Evolutionary conservation across 257 asterid genomes (phyloP).

Genomic region (Solanum neorickii): DNA sequence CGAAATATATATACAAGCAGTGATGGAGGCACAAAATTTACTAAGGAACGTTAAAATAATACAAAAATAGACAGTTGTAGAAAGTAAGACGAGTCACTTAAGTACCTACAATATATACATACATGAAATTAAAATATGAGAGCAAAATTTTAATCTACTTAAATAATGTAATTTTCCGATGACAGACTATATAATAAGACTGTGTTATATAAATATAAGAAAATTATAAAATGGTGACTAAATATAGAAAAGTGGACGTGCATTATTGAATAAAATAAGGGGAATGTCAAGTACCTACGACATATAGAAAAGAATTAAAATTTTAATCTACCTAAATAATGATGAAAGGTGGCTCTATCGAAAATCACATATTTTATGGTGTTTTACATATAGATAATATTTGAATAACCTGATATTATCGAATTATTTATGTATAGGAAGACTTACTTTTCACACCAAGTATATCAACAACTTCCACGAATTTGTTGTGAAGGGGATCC

Average conservation of each 20-base stretch:
- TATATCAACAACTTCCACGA: constrained; percentile 43
- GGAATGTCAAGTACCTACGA: too few relatives aligned
- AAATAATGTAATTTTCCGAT: too few relatives aligned
- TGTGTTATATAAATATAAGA: too few relatives aligned
- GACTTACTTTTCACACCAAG: constrained; percentile 49
- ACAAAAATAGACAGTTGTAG: too few relatives aligned
- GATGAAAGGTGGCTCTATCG: too few relatives aligned
- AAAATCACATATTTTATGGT: background rate
- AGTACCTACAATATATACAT: background rate
- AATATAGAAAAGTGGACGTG: background rate
- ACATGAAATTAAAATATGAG: too few relatives aligned
- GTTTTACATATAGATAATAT: background rate
- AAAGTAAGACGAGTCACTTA: background rate
- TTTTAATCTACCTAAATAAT: too few relatives aligned
- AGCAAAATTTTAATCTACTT: too few relatives aligned
- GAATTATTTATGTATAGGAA: background rate
- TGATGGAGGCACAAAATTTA: background rate
- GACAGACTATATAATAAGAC: too few relatives aligned
- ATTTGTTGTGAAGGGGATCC: constrained; percentile 35
- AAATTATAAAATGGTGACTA: background rate
- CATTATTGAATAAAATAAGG: background rate
- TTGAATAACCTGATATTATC: background rate
- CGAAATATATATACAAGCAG: too few relatives aligned
- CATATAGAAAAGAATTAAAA: too few relatives aligned
- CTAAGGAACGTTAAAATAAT: background rate